These are phyloP conservation scores for Pedinophyceae sp. DNA, from an alignment of 139 green algal species.

Conservation along the genomic window DNA sequence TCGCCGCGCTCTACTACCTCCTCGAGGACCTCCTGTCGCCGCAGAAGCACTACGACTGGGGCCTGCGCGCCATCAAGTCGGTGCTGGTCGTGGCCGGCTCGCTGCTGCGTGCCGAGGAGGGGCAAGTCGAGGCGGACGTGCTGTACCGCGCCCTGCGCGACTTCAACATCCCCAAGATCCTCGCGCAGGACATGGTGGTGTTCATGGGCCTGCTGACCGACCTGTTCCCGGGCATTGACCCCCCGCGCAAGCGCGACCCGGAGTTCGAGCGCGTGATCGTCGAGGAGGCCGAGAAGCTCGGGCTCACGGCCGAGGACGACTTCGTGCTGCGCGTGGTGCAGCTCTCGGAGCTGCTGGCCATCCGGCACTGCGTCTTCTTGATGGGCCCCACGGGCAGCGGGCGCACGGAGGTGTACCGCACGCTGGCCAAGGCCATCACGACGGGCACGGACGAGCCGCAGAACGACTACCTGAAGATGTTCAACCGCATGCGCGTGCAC, in stretches of 20 bases:
- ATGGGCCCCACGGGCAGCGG: conserved; percentile 61
- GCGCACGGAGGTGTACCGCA: conserved; percentile 54
- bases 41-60: conserved; percentile 77
- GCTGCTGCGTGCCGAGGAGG: conserved; percentile 35
- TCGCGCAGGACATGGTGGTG: conserved; percentile 57
- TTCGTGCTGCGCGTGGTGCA: conserved; percentile 64
- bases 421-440: conserved; percentile 59
- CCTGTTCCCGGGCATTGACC: conserved; percentile 59
- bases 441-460: conserved; percentile 40
- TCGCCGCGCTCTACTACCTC: conserved; percentile 62
- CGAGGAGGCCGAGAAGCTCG: conserved; percentile 18
- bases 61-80: conserved; percentile 66
- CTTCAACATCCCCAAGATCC: conserved; percentile 78
- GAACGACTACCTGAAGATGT: conserved; percentile 77
- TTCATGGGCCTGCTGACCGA: conserved; percentile 72
- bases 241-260: conserved; percentile 46
- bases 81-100: conserved; percentile 64
- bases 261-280: conserved; percentile 54
- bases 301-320: conserved; percentile 46
- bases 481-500: conserved; percentile 59
- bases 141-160: conserved; percentile 64
- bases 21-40: conserved; percentile 66
- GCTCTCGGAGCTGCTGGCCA: conserved; percentile 61
- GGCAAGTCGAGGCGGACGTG: conserved; percentile 66
- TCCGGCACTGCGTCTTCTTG: conserved; percentile 73